Conservation (phyloP, 805 yeast genomes). For the Ogataea kodamae region DNA sequence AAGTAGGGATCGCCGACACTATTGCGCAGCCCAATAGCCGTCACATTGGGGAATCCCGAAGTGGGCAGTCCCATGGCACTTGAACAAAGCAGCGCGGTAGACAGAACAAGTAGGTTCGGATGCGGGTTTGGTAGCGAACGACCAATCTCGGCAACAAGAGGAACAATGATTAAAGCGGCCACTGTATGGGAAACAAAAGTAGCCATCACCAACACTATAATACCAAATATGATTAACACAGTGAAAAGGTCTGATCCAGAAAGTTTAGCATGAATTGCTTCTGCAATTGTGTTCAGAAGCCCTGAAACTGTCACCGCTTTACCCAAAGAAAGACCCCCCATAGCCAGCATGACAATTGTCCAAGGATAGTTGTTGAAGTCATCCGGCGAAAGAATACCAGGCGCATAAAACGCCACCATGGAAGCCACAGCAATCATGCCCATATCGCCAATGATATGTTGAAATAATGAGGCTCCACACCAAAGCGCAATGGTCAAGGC, state of each 20-base stretch:
- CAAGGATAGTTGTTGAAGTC: constrained; percentile 95
- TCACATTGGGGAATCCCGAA: constrained; percentile 95
- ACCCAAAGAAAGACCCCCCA: constrained; percentile 97
- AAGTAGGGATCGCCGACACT: constrained; percentile 88
- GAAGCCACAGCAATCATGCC: constrained; percentile 94
- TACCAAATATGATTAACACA: constrained; percentile 74
- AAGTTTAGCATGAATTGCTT: constrained; percentile 60
- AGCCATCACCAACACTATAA: constrained; percentile 77
- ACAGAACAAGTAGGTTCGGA: constrained; percentile 75
- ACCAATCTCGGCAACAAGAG: constrained; percentile 90
- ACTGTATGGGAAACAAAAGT: constrained; percentile 97
- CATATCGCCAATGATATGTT: constrained; percentile 84
- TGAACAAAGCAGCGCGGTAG: constrained; percentile 69
- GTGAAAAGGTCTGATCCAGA: constrained; percentile 66
- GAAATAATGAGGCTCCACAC: constrained; percentile 81
- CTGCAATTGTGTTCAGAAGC: constrained; percentile 72
- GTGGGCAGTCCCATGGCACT: constrained; percentile 98
- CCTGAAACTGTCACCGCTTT: constrained; percentile 94
- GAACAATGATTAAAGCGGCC: constrained; percentile 90
- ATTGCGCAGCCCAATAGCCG: constrained; percentile 93
- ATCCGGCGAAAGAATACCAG: constrained; percentile 80
- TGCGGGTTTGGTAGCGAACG: constrained; percentile 69
- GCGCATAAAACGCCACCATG: constrained; percentile 84
- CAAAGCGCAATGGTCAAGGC: constrained; percentile 74
- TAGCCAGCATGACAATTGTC: constrained; percentile 93